These are phyloP conservation scores for Ustilago hordei DNA, from an alignment of 1,284 basidiomycete genomes.

Conservation along the genomic window DNA sequence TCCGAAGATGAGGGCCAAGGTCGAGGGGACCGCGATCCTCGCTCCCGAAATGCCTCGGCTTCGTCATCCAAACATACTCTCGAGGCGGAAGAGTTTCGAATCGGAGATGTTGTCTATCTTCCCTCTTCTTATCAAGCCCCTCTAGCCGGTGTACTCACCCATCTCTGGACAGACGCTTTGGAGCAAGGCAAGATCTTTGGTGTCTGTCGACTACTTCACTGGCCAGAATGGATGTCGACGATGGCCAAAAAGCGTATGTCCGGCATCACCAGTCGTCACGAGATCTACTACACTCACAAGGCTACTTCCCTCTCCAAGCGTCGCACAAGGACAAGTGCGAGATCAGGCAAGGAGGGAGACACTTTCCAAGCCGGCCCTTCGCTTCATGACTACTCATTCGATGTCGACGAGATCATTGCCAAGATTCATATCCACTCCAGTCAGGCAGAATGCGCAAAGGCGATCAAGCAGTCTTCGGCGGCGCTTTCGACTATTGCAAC, in stretches of 20 bases:
- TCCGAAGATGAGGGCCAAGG: conserved; percentile 29
- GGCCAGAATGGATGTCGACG: conserved; percentile 57
- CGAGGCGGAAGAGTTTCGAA: conserved; percentile 42
- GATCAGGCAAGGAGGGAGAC: conserved; percentile 40
- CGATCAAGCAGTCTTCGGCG: conserved; percentile 38
- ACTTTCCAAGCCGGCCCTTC: conserved; percentile 49
- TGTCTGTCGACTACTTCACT: conserved; percentile 51
- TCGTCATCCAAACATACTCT: conserved; percentile 23
- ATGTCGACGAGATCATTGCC: conserved; percentile 51
- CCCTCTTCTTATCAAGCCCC: conserved; percentile 54
- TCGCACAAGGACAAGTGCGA: conserved; percentile 38
- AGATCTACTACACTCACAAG: conserved; percentile 60
- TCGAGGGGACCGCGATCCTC: conserved; percentile 27
- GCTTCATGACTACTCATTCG: conserved; percentile 48
- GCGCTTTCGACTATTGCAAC: conserved; percentile 16
- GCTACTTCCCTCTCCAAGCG: conserved; percentile 41
- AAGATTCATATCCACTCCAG: conserved; percentile 37
- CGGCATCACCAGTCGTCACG: conserved; percentile 48
- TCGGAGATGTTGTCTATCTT: conserved; percentile 52
- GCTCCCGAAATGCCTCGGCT: conserved; percentile 12
- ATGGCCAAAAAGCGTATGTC: conserved; percentile 54
- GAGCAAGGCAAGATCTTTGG: conserved; percentile 52
- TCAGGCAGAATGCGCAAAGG: conserved; percentile 25
- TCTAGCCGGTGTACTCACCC: conserved; percentile 45
- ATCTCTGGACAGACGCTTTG: conserved; percentile 44